Conservation (phyloP, 2,329 filamentous ascomycete species). For the Moelleriella libera region DNA sequence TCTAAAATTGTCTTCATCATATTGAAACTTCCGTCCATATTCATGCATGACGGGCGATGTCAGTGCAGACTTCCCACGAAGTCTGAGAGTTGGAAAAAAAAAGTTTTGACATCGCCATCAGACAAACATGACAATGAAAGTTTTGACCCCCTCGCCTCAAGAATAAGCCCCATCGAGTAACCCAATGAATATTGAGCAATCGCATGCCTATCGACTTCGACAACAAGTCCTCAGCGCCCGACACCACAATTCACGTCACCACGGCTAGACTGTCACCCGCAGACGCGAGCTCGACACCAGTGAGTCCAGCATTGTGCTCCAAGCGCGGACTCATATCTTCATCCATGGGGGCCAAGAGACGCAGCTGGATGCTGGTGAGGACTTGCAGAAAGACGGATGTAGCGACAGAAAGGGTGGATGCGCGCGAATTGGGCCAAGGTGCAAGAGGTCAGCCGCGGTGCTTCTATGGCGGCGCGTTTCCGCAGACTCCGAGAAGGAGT, state of each 20-base stretch:
- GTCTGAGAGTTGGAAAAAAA: constrained; percentile 18
- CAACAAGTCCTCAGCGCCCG: constrained; percentile 55
- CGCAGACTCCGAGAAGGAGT: constrained; percentile 42
- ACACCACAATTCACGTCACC: constrained; percentile 28
- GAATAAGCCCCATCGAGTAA: constrained; percentile 99
- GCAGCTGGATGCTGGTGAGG: constrained; percentile 4
- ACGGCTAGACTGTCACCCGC: constrained; percentile 29
- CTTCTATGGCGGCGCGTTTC: constrained; percentile 99
- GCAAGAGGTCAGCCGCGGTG: constrained; percentile 75
- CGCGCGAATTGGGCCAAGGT: constrained; percentile 34
- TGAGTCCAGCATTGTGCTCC: constrained; percentile 8
- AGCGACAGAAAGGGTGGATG: constrained; percentile 27
- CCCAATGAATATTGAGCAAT: constrained; percentile 57
- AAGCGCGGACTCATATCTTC: constrained; percentile 74
- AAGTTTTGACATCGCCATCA: constrained; percentile 7
- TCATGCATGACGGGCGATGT: constrained; percentile 3
- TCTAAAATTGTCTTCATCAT: constrained; percentile 90
- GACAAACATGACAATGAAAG: constrained; percentile 4
- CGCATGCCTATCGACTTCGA: constrained; percentile 98
- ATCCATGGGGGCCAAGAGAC: constrained; percentile 44
- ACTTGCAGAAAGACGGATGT: constrained; percentile 19
- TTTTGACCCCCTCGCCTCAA: constrained; percentile 79
- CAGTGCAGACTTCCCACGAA: constrained; percentile 27
- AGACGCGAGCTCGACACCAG: constrained; percentile 7
- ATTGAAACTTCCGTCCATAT: constrained; percentile 48